phyloP scores from a whole-genome alignment of 208 protist species.

The Trypanosoma congolense region DNA sequence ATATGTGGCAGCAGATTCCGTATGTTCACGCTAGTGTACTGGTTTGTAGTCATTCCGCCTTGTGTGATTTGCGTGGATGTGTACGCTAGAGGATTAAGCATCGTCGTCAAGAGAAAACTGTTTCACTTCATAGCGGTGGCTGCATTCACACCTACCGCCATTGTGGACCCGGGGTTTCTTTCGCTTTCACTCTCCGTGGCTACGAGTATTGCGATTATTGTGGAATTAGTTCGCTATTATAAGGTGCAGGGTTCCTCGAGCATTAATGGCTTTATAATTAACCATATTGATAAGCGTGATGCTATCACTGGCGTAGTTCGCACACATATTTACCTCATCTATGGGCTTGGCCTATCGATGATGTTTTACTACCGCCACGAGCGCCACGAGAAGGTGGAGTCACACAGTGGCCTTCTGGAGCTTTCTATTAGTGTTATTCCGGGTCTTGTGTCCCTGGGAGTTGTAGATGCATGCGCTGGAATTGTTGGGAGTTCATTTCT shows the following conservation, averaged over 20 bases:
- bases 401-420: conserved; percentile 39
- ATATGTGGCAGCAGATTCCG: conserved; percentile 57
- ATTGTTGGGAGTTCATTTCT: conserved; percentile 79
- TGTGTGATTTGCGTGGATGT: conserved; percentile 47
- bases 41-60: conserved; percentile 47
- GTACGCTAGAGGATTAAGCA: conserved; percentile 33
- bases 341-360: conserved; percentile 62
- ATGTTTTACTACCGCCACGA: conserved; percentile 70
- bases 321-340: conserved; percentile 87
- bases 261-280: conserved; percentile 46
- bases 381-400: conserved; percentile 7
- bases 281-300: conserved; percentile 80
- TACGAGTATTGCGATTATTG: conserved; percentile 36
- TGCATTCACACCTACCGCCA: conserved; percentile 66
- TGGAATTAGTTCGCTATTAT: conserved; percentile 68
- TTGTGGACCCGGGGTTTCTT: conserved; percentile 82
- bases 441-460: conserved; percentile 72
- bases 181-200: conserved; percentile 70
- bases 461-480: conserved; percentile 79
- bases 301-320: conserved; percentile 57
- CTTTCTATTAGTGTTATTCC: conserved; percentile 79
- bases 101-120: conserved; percentile 74
- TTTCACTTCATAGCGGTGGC: conserved; percentile 85
- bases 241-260: conserved; percentile 49
- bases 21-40: conserved; percentile 44